A percentile compares a stretch with the other conserved stretches of the same genome.
Evolutionary conservation across 225 moss, liverwort and hornwort species (phyloP).

Genomic region (Pseudoscleropodium purum): DNA sequence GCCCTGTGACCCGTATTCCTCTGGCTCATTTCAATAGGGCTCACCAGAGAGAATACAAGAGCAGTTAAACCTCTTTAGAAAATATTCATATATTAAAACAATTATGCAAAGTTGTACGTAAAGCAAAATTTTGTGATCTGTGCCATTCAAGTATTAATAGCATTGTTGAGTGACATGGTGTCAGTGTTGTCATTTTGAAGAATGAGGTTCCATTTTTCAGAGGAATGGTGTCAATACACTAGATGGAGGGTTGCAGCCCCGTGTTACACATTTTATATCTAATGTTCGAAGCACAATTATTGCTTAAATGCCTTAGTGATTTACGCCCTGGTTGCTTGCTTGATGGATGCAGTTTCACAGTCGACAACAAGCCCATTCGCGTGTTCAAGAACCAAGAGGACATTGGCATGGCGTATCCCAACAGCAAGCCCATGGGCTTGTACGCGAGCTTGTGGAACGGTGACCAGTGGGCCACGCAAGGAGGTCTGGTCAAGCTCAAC

Average conservation of each 20-base stretch:
- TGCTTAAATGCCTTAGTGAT: neutral
- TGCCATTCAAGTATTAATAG: no score
- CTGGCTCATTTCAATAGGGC: neutral
- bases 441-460: constrained; percentile 56
- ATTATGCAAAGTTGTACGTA: no score
- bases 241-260: neutral
- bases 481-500: constrained; percentile 28
- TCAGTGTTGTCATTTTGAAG: no score
- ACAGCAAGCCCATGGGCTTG: constrained; percentile 39
- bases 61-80: neutral
- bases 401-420: constrained; percentile 29
- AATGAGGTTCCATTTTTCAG: no score
- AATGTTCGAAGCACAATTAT: neutral
- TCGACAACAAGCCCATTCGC: constrained; percentile 46
- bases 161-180: no score
- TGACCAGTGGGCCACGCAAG: constrained; percentile 51
- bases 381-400: constrained; percentile 38
- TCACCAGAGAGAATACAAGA: neutral
- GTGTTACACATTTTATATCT: no score
- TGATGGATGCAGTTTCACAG: constrained; percentile 20
- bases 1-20: neutral
- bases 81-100: no score
- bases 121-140: neutral
- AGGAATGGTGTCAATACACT: neutral
- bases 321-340: neutral